These are phyloP conservation scores for Drechslerella coelobrocha DNA, from an alignment of 2,329 filamentous ascomycete genomes.

Conservation along the genomic window DNA sequence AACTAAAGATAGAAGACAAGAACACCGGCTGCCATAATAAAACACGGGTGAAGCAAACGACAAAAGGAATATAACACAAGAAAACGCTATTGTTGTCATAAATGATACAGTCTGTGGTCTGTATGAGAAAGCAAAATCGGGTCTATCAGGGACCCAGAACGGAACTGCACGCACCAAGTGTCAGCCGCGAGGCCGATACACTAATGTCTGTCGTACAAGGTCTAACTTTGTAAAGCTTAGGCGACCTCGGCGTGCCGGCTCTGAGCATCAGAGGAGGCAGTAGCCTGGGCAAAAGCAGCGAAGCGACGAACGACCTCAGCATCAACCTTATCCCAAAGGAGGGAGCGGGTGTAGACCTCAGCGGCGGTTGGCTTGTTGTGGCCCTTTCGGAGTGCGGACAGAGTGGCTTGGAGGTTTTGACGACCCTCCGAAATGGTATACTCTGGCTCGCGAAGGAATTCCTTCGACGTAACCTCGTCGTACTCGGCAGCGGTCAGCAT, in stretches of 20 bases:
- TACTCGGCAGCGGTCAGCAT: constrained; percentile 85
- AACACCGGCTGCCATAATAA: constrained; percentile 38
- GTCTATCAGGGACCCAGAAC: not conserved
- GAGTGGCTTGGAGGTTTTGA: constrained; percentile 78
- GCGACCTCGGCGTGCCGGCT: constrained; percentile 24
- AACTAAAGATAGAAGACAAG: constrained; percentile 16
- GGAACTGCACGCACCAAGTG: constrained; percentile 28
- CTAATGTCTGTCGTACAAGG: constrained; percentile 46
- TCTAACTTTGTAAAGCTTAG: constrained; percentile 27
- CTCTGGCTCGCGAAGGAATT: constrained; percentile 70
- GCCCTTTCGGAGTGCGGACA: constrained; percentile 75
- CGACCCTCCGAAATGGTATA: constrained; percentile 69
- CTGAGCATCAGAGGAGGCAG: constrained; percentile 50
- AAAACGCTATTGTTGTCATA: constrained; percentile 27
- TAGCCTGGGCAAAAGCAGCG: constrained; percentile 61
- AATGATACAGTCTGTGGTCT: constrained; percentile 50
- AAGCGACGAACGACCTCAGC: constrained; percentile 91
- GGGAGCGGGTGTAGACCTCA: constrained; percentile 88
- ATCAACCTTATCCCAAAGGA: constrained; percentile 94
- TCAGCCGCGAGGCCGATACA: constrained; percentile 10
- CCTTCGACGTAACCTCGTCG: constrained; percentile 78
- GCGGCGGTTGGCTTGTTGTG: constrained; percentile 75
- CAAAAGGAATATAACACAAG: constrained; percentile 17
- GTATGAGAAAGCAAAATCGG: constrained; percentile 23
- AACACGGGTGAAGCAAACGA: constrained; percentile 12